phyloP scores from a whole-genome alignment of 345 rosid species.

The Sisymbrium altissimum region DNA sequence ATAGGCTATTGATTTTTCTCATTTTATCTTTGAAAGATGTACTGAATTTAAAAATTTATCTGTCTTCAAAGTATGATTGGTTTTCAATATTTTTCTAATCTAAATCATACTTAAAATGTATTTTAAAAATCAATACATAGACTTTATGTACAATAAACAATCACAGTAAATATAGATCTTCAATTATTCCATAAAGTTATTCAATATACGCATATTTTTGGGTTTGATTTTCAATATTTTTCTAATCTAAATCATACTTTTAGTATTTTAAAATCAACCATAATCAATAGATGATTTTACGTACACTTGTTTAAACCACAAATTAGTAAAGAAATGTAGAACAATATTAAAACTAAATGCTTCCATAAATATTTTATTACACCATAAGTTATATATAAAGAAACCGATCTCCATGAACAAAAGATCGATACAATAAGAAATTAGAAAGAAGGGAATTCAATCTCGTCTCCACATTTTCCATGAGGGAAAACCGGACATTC shows the following conservation, averaged over 20 bases:
- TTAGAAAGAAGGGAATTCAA: constrained; percentile 75
- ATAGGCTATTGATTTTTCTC: too few relatives aligned
- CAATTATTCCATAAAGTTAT: neutral
- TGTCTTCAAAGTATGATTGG: too few relatives aligned
- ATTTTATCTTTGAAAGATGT: too few relatives aligned
- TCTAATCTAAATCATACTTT: neutral
- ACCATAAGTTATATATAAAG: neutral
- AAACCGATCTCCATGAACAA: neutral
- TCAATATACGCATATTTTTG: too few relatives aligned
- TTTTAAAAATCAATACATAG: too few relatives aligned
- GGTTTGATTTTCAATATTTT: neutral
- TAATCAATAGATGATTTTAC: neutral
- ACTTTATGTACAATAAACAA: neutral
- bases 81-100: too few relatives aligned
- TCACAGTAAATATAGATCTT: neutral
- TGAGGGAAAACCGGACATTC: constrained; percentile 75
- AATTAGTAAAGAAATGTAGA: neutral
- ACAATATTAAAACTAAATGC: neutral
- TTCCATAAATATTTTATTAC: neutral
- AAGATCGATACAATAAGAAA: neutral
- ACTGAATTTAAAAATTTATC: too few relatives aligned
- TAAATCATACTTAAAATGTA: too few relatives aligned
- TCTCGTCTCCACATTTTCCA: constrained; percentile 51
- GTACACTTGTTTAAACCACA: neutral
- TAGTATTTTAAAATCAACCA: neutral